These are phyloP conservation scores for Blastobotrys malaysiensis DNA, from an alignment of 1,139 yeast species.

Conservation along the genomic window DNA sequence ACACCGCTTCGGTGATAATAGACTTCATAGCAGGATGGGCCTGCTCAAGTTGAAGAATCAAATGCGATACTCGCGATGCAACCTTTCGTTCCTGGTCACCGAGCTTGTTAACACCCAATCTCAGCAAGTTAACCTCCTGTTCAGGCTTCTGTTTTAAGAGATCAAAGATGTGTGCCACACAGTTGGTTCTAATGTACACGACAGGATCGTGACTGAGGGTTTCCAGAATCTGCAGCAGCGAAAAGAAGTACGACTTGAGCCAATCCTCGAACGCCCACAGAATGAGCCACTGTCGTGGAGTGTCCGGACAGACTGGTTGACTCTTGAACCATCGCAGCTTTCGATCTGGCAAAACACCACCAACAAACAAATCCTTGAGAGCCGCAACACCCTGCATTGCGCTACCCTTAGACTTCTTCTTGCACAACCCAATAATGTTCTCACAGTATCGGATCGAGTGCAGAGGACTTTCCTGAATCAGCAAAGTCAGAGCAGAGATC, in stretches of 20 bases:
- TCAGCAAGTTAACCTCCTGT: slow-evolving; percentile 86
- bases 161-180: slow-evolving; percentile 72
- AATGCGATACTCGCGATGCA: slow-evolving; percentile 81
- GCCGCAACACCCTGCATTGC: slow-evolving; percentile 89
- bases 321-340: slow-evolving; percentile 75
- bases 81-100: slow-evolving; percentile 93
- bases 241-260: slow-evolving; percentile 69
- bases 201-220: slow-evolving; percentile 85
- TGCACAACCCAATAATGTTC: slow-evolving; percentile 69
- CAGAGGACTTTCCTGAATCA: slow-evolving; percentile 91
- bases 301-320: slow-evolving; percentile 50
- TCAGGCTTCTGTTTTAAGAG: slow-evolving; percentile 84
- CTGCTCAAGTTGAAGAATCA: slow-evolving; percentile 73
- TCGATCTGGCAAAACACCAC: slow-evolving; percentile 73
- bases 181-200: slow-evolving; percentile 76
- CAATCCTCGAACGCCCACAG: slow-evolving; percentile 85
- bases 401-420: slow-evolving; percentile 89
- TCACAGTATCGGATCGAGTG: slow-evolving; percentile 85
- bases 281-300: slow-evolving; percentile 48
- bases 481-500: slow-evolving; percentile 85
- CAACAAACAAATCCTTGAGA: slow-evolving; percentile 75
- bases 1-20: slow-evolving; percentile 69
- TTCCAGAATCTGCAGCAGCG: slow-evolving; percentile 65
- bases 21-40: slow-evolving; percentile 95
- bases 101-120: slow-evolving; percentile 85